Evolutionary conservation across 106 monocot genomes (phyloP), one percentile per base, ranked within the genome.

Genomic region (Allium fistulosum): DNA sequence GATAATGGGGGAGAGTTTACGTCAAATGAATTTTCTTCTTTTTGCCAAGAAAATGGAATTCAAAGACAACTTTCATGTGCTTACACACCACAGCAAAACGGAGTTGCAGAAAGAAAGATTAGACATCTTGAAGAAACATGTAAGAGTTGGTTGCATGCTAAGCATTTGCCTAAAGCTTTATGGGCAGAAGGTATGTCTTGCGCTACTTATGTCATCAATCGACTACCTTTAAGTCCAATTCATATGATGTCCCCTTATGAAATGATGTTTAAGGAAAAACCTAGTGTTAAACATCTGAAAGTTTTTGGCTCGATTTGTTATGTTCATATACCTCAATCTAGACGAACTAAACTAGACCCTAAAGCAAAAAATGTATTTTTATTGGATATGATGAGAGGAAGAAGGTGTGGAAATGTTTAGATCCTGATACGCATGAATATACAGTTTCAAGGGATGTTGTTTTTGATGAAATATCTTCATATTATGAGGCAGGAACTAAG

Each of bases 371-470:
- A n/a, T 59, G 59, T 18, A 59, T 59, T n/a, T 59, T 59, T n/a
- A 18, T 59, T 10, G 59, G 62, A 11, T 72, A 72, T 46, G 52
- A 72, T 46, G 28, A 63, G 52, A 64, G 12, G 28, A 52, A 52
- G 12, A 27, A 26, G 26, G 26, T 1, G 1, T 66, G 22, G 52
- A 52, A 67, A 18, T 67, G 51, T 11, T 26, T 67, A 13, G 26
- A 67, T 17, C 46, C 7, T 4, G 10, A 7, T 18, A 51, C 48
- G 10, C 48, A 51, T 9, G 26, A 27, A 8, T 67, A 51, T 52
- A 16, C 27, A 11, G 4, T 52, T 52, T 67, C 66, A 11, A 22
- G 51, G 28, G 51, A 67, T 51, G 50, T 51, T 4, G 66, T 67
- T 7, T 67, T 67, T 51, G 26, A 67, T 67, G 66, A 67, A 0